Conservation (phyloP, 352 stramenopile genomes). For the Phytopythium chamaehyphon region DNA sequence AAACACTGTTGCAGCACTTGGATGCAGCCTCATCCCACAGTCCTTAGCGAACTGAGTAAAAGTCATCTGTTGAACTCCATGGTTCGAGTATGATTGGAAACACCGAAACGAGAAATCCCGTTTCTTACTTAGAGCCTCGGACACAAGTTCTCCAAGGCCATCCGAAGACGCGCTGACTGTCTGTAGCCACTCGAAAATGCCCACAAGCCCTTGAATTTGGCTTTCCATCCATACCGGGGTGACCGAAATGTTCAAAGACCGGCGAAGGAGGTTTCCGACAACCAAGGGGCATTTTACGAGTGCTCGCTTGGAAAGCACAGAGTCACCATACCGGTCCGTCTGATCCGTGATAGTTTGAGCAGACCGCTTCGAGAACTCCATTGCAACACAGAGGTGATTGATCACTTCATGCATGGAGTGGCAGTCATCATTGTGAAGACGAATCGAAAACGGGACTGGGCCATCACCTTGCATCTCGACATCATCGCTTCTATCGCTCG, state of each 20-base stretch:
- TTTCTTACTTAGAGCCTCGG: constrained; percentile 52
- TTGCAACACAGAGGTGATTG: constrained; percentile 48
- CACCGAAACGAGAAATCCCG: constrained; percentile 27
- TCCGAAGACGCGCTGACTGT: constrained; percentile 67
- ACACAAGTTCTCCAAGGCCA: constrained; percentile 65
- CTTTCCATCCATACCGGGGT: constrained; percentile 62
- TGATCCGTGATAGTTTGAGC: constrained; percentile 47
- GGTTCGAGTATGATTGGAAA: constrained; percentile 26
- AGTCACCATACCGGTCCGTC: constrained; percentile 59
- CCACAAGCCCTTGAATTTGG: constrained; percentile 47
- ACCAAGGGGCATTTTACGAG: constrained; percentile 45
- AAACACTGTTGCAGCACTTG: constrained; percentile 23
- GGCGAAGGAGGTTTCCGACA: constrained; percentile 49
- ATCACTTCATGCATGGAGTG: constrained; percentile 74
- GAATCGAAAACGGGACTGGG: constrained; percentile 38
- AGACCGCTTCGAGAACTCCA: constrained; percentile 49
- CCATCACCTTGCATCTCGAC: constrained; percentile 4
- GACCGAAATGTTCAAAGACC: constrained; percentile 70
- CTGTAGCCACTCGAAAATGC: constrained; percentile 71
- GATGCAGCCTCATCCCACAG: constrained; percentile 25
- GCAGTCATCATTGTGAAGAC: constrained; percentile 85
- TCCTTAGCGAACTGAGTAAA: constrained; percentile 34
- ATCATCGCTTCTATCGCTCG: not conserved
- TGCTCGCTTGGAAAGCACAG: constrained; percentile 30
- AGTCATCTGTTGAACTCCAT: constrained; percentile 19